Evolutionary conservation across 148 eudicot genomes (phyloP), one percentile per base, ranked within the genome.

Genomic region (Rhododendron ferrugineum): DNA sequence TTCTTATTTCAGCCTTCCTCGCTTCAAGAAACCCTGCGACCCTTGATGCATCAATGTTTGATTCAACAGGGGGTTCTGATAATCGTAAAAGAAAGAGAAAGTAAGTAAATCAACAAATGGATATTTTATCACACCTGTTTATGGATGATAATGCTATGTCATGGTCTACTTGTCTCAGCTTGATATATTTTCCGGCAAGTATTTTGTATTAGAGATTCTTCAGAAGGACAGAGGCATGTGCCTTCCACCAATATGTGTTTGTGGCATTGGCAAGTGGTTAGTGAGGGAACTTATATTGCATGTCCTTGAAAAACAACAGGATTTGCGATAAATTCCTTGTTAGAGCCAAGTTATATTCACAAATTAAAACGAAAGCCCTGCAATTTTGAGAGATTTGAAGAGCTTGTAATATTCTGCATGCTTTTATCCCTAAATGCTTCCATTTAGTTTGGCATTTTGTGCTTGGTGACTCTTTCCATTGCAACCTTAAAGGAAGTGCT

Each of bases 11-110:
- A 73, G 96, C 98, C 79, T 96, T 95, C 84, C 90, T 96, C 81
- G 99, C 99, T 82, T 95, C 99, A 56, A 93, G 98, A 90, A 96
- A 96, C 86, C 99, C 99, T 79, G 99, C 99, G 79, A 96, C 98
- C 78, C 98, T 94, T 86, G 99, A 96, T 90, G 98, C 97, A 26
- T 93, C 98, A 60, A 84, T 94, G 81, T 95, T 96, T 88, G 99
- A 96, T 90, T 92, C 99, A 79, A 95, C 96, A 22, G 99, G 99
- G 86, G 97, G 97, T 79, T 87, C 89, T 80, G 93, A 91, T 85
- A 92, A 87, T 88, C 90, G 94, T 42, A 96, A 91, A 88, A 92
- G 91, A 85, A 96, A 87, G 89, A 92, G 94, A 86, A 93, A 92
- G 99, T 94, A 91, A 90, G 94, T 89, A 30, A 50, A 46, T 84